phyloP scores from a whole-genome alignment of 768 basidiomycete species.

The Candolleomyces eurysporus region DNA sequence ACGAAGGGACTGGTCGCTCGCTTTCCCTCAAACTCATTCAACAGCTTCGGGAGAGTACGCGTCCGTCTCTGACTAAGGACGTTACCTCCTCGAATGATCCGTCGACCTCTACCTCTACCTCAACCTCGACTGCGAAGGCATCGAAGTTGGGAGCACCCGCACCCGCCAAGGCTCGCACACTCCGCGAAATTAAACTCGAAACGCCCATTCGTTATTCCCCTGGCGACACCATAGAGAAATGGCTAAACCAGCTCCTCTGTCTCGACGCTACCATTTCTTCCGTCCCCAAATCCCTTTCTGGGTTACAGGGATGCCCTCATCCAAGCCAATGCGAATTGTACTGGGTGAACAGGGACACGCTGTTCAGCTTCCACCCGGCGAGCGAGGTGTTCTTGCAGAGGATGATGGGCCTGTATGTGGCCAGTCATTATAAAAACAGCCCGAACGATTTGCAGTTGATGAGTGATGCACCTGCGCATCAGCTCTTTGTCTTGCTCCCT shows the following conservation, averaged over 20 bases:
- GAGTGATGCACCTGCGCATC: slow-evolving; percentile 95
- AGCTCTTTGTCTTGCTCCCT: slow-evolving; percentile 92
- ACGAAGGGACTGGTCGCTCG: slow-evolving; percentile 99
- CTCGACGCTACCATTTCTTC: slow-evolving; percentile 74
- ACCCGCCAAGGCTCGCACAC: slow-evolving; percentile 64
- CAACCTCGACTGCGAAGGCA: neutral
- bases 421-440: slow-evolving; percentile 98
- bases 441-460: slow-evolving; percentile 98
- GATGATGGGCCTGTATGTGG: slow-evolving; percentile 98
- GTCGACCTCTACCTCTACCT: neutral
- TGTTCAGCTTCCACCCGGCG: slow-evolving; percentile 96
- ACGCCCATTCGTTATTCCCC: slow-evolving; percentile 91
- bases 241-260: slow-evolving; percentile 89
- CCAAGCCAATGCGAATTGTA: slow-evolving; percentile 78
- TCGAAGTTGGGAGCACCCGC: slow-evolving; percentile 14
- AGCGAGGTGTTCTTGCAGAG: slow-evolving; percentile 97
- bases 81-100: slow-evolving; percentile 52
- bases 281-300: slow-evolving; percentile 28
- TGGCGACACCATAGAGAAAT: slow-evolving; percentile 89
- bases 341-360: slow-evolving; percentile 92
- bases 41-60: slow-evolving; percentile 89
- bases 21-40: slow-evolving; percentile 97
- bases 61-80: slow-evolving; percentile 74
- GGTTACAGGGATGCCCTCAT: slow-evolving; percentile 3
- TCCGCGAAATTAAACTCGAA: slow-evolving; percentile 93